Conservation (phyloP, 2,329 filamentous ascomycete species). For the Ophiostoma sp. region DNA sequence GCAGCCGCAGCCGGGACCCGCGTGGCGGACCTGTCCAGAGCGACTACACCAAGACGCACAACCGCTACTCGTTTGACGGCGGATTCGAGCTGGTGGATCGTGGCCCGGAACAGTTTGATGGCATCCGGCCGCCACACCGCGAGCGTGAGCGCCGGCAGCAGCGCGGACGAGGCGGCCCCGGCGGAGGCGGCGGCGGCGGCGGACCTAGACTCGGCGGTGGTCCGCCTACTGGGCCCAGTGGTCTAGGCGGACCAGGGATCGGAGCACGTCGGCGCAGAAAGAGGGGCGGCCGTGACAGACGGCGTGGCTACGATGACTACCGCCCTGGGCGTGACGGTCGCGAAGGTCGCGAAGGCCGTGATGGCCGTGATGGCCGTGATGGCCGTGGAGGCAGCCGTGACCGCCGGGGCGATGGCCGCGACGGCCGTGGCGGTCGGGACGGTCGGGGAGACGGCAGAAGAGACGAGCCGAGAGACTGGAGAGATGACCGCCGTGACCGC, state of each 20-base stretch:
- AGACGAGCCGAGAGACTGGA: background rate
- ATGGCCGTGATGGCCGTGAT: constrained; percentile 29
- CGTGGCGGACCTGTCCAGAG: constrained; percentile 25
- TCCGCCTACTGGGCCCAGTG: constrained; percentile 27
- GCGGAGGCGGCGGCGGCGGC: constrained; percentile 29
- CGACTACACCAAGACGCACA: constrained; percentile 46
- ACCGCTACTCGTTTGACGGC: constrained; percentile 69
- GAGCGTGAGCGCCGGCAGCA: constrained; percentile 38
- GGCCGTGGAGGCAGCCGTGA: constrained; percentile 17
- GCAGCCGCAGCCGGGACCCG: constrained; percentile 8
- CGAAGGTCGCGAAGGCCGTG: background rate
- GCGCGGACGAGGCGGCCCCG: background rate
- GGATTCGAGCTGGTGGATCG: constrained; percentile 62
- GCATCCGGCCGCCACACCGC: constrained; percentile 55
- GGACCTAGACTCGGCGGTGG: constrained; percentile 22
- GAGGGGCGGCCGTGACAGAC: constrained; percentile 19
- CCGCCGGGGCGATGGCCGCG: background rate
- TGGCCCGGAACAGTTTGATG: constrained; percentile 63
- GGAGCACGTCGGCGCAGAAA: constrained; percentile 26
- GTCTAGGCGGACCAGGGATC: background rate
- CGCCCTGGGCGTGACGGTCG: constrained; percentile 15
- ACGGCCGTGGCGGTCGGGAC: constrained; percentile 29
- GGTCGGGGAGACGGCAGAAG: constrained; percentile 18
- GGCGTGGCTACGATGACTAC: constrained; percentile 22
- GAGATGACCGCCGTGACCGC: constrained; percentile 15